Percentiles rank a stretch among this genome's conserved stretches.
Evolutionary conservation across 2,329 filamentous ascomycete genomes (phyloP).

Genomic region (Ampelomyces quisqualis): DNA sequence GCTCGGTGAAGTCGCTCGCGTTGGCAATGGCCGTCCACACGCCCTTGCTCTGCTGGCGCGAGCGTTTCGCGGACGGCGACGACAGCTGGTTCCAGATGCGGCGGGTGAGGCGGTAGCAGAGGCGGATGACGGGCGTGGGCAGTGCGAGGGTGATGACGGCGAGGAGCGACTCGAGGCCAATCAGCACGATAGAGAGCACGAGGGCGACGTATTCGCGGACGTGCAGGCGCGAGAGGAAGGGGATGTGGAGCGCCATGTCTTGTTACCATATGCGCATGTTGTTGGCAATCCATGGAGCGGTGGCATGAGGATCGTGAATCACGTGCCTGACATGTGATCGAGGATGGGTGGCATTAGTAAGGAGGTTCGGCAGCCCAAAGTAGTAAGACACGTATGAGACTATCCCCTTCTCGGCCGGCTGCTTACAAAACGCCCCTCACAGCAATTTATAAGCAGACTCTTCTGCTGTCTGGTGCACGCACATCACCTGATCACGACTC

Average conservation of each 20-base stretch:
- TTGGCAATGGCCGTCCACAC: conserved; percentile 77
- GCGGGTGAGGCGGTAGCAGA: conserved; percentile 81
- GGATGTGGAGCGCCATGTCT: conserved; percentile 57
- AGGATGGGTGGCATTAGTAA: too few species aligned
- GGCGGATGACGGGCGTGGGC: conserved; percentile 74
- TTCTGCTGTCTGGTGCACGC: too few species aligned
- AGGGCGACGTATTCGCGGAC: conserved; percentile 82
- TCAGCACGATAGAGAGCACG: conserved; percentile 76
- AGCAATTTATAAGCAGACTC: too few species aligned
- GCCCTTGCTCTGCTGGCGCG: conserved; percentile 68
- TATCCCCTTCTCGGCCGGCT: too few species aligned
- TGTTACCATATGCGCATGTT: too few species aligned
- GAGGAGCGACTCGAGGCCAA: conserved; percentile 78
- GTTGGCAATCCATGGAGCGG: too few species aligned
- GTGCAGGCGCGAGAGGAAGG: conserved; percentile 62
- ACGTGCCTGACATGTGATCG: conserved; percentile 27
- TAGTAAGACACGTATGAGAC: too few species aligned
- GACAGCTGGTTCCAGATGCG: conserved; percentile 78
- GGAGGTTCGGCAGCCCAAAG: too few species aligned
- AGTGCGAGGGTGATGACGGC: conserved; percentile 84
- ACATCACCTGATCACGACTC: too few species aligned
- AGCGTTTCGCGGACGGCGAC: conserved; percentile 67
- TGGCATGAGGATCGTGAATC: too few species aligned
- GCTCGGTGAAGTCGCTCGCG: conserved; percentile 86
- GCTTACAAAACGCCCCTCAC: too few species aligned